Evolutionary conservation across 176 grass and related monocot species (phyloP).

Genomic region (Alloteropsis semialata): DNA sequence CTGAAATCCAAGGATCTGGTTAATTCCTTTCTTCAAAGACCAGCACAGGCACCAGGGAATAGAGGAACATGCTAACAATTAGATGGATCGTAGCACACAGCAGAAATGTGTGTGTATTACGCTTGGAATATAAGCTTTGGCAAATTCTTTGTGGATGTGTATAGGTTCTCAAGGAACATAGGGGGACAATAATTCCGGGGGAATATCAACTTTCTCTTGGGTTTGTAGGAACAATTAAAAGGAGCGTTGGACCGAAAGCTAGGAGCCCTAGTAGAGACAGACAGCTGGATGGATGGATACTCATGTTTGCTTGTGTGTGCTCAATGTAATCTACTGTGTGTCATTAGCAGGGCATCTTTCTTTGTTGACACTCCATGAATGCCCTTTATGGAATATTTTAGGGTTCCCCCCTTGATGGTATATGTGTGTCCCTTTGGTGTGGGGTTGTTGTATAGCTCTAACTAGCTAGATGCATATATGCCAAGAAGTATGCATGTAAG

Average conservation of each 20-base stretch:
- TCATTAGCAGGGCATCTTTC: conserved; percentile 30
- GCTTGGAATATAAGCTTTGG: conserved; percentile 29
- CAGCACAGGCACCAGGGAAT: neutral
- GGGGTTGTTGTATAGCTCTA: conserved; percentile 28
- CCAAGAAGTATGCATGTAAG: conserved; percentile 29
- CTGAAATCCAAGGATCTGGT: neutral
- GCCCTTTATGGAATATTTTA: neutral
- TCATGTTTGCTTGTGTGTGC: conserved; percentile 18
- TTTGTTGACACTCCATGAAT: conserved; percentile 21
- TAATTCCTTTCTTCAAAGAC: conserved; percentile 30
- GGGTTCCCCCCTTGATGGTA: neutral
- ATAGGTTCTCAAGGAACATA: conserved; percentile 27
- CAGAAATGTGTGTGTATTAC: conserved; percentile 15
- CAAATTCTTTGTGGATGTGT: conserved; percentile 18
- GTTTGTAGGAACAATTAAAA: conserved; percentile 34
- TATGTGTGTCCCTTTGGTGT: conserved; percentile 19
- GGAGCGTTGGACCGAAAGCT: conserved; percentile 36
- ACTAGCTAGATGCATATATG: conserved; percentile 29
- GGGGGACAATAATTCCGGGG: conserved; percentile 28
- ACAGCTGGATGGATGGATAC: conserved; percentile 13
- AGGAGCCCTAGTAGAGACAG: neutral
- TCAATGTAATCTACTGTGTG: conserved; percentile 19
- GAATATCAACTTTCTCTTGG: conserved; percentile 34
- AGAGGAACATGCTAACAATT: neutral
- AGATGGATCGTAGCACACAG: neutral